Conservation (phyloP, 2,329 filamentous ascomycete genomes). For the Clathrospora elynae region DNA sequence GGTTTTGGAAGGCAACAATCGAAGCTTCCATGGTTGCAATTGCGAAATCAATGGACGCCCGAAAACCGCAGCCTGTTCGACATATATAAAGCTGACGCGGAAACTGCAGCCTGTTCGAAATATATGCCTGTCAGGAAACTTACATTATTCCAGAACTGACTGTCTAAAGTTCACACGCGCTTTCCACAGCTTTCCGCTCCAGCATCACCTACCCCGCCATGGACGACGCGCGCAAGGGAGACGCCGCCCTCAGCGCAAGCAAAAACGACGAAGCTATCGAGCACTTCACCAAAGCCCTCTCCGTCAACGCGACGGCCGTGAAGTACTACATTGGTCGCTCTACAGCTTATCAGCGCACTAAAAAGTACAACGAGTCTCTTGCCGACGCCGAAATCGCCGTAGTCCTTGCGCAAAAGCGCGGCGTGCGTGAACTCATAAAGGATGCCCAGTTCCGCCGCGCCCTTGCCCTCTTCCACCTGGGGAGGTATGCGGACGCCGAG, state of each 20-base stretch:
- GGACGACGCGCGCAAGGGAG: constrained; percentile 62
- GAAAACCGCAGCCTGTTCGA: no score
- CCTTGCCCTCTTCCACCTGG: constrained; percentile 72
- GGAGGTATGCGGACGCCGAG: constrained; percentile 74
- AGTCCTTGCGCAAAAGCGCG: constrained; percentile 71
- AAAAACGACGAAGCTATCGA: constrained; percentile 71
- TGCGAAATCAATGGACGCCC: no score
- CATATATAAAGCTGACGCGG: no score
- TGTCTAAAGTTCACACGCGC: not conserved
- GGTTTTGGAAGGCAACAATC: constrained; percentile 9
- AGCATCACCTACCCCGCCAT: constrained; percentile 47
- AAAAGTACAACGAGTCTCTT: constrained; percentile 55
- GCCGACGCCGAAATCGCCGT: constrained; percentile 58
- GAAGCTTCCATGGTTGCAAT: constrained; percentile 13
- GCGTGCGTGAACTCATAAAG: constrained; percentile 74
- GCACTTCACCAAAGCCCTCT: constrained; percentile 68
- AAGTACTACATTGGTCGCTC: constrained; percentile 82
- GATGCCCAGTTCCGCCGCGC: constrained; percentile 83
- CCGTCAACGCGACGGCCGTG: constrained; percentile 68
- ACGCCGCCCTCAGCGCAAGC: constrained; percentile 63
- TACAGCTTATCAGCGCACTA: constrained; percentile 72
- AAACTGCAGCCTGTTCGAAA: no score
- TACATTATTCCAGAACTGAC: no score
- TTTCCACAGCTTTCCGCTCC: not conserved
- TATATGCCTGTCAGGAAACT: no score